These are phyloP conservation scores for Aeschynomene evenia DNA, from an alignment of 306 rosid genomes.

Conservation along the genomic window DNA sequence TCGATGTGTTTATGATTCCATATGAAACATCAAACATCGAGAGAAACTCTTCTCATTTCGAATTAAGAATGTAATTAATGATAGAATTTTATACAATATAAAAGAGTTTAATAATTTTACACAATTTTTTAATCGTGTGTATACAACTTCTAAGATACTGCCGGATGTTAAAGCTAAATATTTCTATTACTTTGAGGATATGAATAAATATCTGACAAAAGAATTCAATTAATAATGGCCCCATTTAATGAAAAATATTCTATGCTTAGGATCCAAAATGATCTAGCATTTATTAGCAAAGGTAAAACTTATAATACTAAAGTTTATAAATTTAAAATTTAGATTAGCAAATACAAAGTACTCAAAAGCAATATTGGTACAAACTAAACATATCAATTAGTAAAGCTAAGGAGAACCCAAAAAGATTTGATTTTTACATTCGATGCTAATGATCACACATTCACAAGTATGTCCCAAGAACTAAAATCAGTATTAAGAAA, in stretches of 20 bases:
- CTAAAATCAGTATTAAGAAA: background rate
- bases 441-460: conserved; percentile 15
- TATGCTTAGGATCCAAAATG: background rate
- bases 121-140: no score
- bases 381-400: background rate
- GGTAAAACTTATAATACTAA: background rate
- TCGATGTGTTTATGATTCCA: background rate
- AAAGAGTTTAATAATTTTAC: no score
- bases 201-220: background rate
- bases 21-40: background rate
- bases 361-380: conserved; percentile 7
- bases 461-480: background rate
- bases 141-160: no score
- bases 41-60: background rate
- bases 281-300: background rate
- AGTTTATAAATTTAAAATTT: background rate
- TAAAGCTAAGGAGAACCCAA: conserved; percentile 1
- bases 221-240: background rate
- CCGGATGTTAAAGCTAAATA: no score
- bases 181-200: background rate
- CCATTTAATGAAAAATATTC: background rate
- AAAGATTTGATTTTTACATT: conserved; percentile 19
- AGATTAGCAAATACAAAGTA: background rate
- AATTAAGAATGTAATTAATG: no score
- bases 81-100: no score